Conservation (phyloP, 345 rosid genomes). For the Durio zibethinus region DNA sequence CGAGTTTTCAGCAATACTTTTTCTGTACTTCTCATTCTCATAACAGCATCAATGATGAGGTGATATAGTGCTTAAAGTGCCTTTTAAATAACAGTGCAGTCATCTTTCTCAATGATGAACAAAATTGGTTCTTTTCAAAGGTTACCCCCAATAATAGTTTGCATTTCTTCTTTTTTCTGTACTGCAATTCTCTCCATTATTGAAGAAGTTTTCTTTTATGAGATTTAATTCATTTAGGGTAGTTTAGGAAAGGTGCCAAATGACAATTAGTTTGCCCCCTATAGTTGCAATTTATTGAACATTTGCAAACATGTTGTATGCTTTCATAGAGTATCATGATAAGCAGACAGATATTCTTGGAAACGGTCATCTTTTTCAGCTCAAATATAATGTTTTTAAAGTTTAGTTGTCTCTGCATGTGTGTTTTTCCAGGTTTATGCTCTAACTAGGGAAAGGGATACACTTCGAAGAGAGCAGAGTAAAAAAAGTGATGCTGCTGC, state of each 20-base stretch:
- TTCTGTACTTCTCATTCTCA: background rate
- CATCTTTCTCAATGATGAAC: background rate
- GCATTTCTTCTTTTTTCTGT: background rate
- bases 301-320: background rate
- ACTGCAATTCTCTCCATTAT: background rate
- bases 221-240: background rate
- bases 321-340: background rate
- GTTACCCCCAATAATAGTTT: background rate
- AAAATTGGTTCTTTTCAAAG: background rate
- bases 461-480: constrained; percentile 94
- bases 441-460: constrained; percentile 95
- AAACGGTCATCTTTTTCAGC: background rate
- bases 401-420: constrained; percentile 6
- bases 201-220: background rate
- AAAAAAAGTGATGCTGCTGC: constrained; percentile 96
- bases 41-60: background rate
- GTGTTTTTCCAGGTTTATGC: constrained; percentile 73
- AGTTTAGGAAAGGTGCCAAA: background rate
- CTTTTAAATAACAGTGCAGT: background rate
- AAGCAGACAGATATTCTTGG: background rate
- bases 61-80: background rate
- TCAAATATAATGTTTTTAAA: constrained; percentile 3
- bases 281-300: background rate
- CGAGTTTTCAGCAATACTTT: background rate
- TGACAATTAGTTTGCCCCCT: background rate